Evolutionary conservation across 805 yeast genomes (phyloP).

Genomic region (Ogataea pignaliae): DNA sequence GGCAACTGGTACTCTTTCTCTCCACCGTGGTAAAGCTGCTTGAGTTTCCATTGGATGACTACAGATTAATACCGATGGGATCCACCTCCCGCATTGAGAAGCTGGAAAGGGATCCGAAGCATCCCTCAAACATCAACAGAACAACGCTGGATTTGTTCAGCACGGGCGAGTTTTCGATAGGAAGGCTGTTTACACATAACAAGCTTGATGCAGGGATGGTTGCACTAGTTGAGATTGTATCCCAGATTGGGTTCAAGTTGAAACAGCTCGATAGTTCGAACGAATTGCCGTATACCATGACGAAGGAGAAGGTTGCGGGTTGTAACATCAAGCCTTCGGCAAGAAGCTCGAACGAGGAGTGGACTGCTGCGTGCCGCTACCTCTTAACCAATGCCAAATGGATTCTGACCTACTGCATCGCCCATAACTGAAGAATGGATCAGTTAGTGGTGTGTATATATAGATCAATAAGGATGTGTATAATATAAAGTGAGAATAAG

Average conservation of each 20-base stretch:
- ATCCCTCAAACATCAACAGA: slow-evolving; percentile 32
- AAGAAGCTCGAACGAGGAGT: slow-evolving; percentile 60
- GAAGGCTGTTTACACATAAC: slow-evolving; percentile 67
- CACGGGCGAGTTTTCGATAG: slow-evolving; percentile 68
- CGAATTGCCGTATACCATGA: slow-evolving; percentile 72
- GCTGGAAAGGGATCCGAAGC: slow-evolving; percentile 33
- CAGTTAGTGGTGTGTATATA: no score
- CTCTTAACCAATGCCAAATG: slow-evolving; percentile 77
- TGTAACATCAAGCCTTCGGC: slow-evolving; percentile 67
- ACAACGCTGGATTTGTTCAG: slow-evolving; percentile 55
- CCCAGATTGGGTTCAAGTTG: slow-evolving; percentile 43
- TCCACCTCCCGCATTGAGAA: slow-evolving; percentile 75
- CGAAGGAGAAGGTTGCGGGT: slow-evolving; percentile 71
- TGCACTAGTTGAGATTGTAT: slow-evolving; percentile 61
- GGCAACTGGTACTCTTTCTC: slow-evolving; percentile 70
- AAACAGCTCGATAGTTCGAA: slow-evolving; percentile 46
- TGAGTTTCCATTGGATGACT: slow-evolving; percentile 50
- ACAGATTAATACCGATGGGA: slow-evolving; percentile 75
- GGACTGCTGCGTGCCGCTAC: slow-evolving; percentile 89
- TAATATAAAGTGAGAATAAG: background rate
- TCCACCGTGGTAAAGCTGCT: slow-evolving; percentile 59
- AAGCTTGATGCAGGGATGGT: slow-evolving; percentile 79
- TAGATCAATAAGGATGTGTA: no score
- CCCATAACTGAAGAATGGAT: slow-evolving; percentile 17
- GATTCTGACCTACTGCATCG: slow-evolving; percentile 72